phyloP scores from a whole-genome alignment of 192 early-diverging fungal species.

The Podochytrium sp. region DNA sequence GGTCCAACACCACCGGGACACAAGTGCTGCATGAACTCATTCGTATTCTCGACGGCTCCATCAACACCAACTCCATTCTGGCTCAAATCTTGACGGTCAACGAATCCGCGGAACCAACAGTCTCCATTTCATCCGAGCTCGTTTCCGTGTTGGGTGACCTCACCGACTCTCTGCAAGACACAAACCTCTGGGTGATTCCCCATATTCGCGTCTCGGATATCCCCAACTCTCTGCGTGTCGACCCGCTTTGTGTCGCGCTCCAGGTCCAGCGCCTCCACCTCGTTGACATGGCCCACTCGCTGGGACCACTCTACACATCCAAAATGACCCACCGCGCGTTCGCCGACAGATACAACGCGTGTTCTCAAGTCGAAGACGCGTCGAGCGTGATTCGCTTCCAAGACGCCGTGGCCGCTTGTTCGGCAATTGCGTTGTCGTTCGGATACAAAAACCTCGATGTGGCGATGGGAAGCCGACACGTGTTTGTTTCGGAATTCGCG shows the following conservation, averaged over 20 bases:
- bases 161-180: not conserved
- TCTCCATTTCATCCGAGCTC: not conserved
- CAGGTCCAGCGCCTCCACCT: not conserved
- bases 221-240: not conserved
- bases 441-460: not conserved
- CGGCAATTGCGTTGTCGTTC: slow-evolving; percentile 9
- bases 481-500: slow-evolving; percentile 38
- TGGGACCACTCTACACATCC: not conserved
- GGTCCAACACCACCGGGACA: not conserved
- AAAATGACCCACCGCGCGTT: not conserved
- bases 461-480: not conserved
- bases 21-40: not conserved
- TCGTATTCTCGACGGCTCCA: not conserved
- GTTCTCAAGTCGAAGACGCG: not conserved
- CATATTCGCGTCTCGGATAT: not conserved
- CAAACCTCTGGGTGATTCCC: not conserved
- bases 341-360: not conserved
- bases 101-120: not conserved
- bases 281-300: not conserved
- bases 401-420: not conserved
- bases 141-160: not conserved
- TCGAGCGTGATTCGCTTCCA: too few species aligned
- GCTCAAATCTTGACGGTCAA: not conserved
- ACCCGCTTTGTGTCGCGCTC: not conserved
- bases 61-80: not conserved